Evolutionary conservation across 108 stramenopile species (phyloP).

Genomic region (Cylindrotheca closterium): DNA sequence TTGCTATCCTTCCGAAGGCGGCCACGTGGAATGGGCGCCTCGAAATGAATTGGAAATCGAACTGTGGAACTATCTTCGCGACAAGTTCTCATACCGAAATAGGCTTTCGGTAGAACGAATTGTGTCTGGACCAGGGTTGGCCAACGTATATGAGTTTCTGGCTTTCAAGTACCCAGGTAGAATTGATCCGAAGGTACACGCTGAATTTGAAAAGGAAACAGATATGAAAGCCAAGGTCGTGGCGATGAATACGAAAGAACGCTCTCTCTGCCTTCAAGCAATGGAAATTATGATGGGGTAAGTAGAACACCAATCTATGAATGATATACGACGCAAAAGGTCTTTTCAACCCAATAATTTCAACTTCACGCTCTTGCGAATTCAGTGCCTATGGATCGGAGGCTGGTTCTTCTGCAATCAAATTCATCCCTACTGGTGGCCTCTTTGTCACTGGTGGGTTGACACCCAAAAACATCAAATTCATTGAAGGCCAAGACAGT

Average conservation of each 20-base stretch:
- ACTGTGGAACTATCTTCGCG: slow-evolving; percentile 60
- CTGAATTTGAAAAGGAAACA: slow-evolving; percentile 59
- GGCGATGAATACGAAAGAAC: slow-evolving; percentile 40
- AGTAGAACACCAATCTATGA: no score
- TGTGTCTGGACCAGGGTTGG: slow-evolving; percentile 92
- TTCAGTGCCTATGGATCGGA: slow-evolving; percentile 89
- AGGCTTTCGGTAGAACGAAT: slow-evolving; percentile 95
- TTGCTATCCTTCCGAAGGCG: slow-evolving; percentile 96
- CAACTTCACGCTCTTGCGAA: no score
- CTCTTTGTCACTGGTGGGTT: slow-evolving; percentile 94
- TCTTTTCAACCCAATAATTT: no score
- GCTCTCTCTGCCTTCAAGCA: slow-evolving; percentile 51
- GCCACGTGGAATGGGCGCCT: slow-evolving; percentile 93
- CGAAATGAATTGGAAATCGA: slow-evolving; percentile 78
- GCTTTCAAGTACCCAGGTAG: slow-evolving; percentile 73
- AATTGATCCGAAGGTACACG: slow-evolving; percentile 64
- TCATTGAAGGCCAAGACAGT: slow-evolving; percentile 77
- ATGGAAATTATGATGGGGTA: slow-evolving; percentile 60
- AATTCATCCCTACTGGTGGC: slow-evolving; percentile 93
- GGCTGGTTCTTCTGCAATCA: slow-evolving; percentile 86
- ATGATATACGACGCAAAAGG: no score
- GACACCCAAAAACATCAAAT: slow-evolving; percentile 92
- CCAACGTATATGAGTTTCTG: slow-evolving; percentile 95
- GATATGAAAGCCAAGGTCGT: slow-evolving; percentile 75
- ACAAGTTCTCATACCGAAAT: slow-evolving; percentile 53